phyloP scores from a whole-genome alignment of 1,284 basidiomycete genomes.

The Apiotrichum laibachii region DNA sequence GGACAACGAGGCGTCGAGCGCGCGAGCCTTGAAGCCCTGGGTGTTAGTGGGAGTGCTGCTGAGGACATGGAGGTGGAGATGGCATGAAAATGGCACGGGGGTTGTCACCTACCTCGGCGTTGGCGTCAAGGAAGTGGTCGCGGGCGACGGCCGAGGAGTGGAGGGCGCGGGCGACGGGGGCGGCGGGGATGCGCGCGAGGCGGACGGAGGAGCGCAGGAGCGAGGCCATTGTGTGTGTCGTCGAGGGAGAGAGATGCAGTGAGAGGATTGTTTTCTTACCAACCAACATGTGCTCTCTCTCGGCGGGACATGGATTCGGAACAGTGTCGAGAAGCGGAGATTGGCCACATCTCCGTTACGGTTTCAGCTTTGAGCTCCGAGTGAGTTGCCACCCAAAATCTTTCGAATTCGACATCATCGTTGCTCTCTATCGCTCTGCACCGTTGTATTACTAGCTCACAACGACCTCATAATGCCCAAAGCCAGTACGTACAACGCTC shows the following conservation, averaged over 20 bases:
- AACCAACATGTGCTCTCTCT: no score
- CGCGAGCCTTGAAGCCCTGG: conserved; percentile 32
- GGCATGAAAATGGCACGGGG: neutral
- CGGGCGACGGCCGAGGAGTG: conserved; percentile 22
- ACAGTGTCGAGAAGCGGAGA: neutral
- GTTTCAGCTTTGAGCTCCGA: neutral
- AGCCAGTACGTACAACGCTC: conserved; percentile 30
- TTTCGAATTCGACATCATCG: neutral
- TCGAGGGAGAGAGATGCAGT: neutral
- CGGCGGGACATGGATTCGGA: neutral
- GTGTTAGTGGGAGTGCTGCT: conserved; percentile 3
- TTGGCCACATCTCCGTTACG: neutral
- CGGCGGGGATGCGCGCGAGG: neutral
- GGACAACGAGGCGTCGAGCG: conserved; percentile 22
- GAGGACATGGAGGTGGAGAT: no score
- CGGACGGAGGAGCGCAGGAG: conserved; percentile 16
- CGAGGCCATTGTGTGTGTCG: conserved; percentile 8
- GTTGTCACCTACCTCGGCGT: conserved; percentile 23
- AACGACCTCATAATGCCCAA: conserved; percentile 34
- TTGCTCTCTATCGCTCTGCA: neutral
- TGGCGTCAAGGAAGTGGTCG: conserved; percentile 39
- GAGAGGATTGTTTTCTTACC: neutral
- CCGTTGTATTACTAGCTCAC: neutral
- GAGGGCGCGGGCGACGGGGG: conserved; percentile 13
- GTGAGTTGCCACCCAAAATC: conserved; percentile 9